Evolutionary conservation across 2,329 filamentous ascomycete genomes (phyloP).

Genomic region (Laburnicola sp.): DNA sequence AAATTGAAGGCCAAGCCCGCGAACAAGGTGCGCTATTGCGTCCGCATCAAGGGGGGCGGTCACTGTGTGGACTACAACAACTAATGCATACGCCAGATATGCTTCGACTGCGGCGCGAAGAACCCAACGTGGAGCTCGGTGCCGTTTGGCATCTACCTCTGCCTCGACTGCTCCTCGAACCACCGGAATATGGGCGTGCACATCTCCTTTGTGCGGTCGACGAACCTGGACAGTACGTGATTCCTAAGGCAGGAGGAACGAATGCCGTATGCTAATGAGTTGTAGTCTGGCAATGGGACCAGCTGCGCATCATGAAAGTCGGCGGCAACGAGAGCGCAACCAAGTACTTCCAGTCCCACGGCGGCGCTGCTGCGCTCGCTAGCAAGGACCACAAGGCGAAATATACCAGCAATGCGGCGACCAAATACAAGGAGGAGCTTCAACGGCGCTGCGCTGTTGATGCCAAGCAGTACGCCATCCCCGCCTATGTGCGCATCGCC

Average conservation of each 20-base stretch:
- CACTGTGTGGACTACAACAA: slow-evolving; percentile 18
- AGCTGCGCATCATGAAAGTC: slow-evolving; percentile 95
- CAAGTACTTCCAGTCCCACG: slow-evolving; percentile 97
- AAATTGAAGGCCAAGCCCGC: slow-evolving; percentile 92
- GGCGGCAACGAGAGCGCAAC: slow-evolving; percentile 97
- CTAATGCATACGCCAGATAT: slow-evolving; percentile 65
- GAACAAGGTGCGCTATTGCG: slow-evolving; percentile 72
- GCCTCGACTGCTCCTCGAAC: slow-evolving; percentile 95
- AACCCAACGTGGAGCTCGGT: slow-evolving; percentile 99
- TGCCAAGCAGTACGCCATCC: slow-evolving; percentile 71
- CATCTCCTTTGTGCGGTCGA: slow-evolving; percentile 98
- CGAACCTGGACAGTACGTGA: slow-evolving; percentile 90
- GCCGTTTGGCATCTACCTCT: slow-evolving; percentile 95
- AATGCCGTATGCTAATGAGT: slow-evolving; percentile 48
- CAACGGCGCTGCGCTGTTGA: slow-evolving; percentile 83
- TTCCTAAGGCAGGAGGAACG: slow-evolving; percentile 45
- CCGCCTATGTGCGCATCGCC: slow-evolving; percentile 49
- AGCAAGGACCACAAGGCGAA: slow-evolving; percentile 98
- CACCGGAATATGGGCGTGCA: slow-evolving; percentile 98
- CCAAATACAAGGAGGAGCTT: slow-evolving; percentile 97
- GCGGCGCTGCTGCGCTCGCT: slow-evolving; percentile 87
- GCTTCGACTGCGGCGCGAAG: slow-evolving; percentile 97
- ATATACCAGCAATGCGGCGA: slow-evolving; percentile 90
- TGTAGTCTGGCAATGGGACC: slow-evolving; percentile 91
- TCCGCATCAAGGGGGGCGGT: slow-evolving; percentile 7